phyloP scores from a whole-genome alignment of 1,139 yeast genomes.

The Saccharomyces hybrid region DNA sequence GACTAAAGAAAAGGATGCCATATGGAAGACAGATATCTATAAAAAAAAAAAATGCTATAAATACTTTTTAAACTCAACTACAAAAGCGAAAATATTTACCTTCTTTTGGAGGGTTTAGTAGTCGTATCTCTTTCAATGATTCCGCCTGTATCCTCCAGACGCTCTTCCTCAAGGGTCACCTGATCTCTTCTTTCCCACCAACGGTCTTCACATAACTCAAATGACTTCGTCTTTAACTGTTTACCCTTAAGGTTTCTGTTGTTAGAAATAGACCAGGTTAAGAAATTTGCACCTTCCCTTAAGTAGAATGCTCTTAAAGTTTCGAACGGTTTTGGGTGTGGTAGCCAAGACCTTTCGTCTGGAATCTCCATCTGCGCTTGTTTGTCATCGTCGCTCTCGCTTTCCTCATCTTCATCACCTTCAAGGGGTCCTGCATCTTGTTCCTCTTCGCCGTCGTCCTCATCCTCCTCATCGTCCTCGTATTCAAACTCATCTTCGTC shows the following conservation, averaged over 20 bases:
- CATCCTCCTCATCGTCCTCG: conserved; percentile 53
- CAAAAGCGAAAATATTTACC: conserved; percentile 14
- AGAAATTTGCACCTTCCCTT: conserved; percentile 77
- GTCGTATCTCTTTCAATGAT: conserved; percentile 66
- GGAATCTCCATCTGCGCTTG: conserved; percentile 59
- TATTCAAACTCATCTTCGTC: conserved; percentile 63
- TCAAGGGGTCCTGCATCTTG: conserved; percentile 21
- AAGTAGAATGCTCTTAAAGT: conserved; percentile 71
- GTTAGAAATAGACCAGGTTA: conserved; percentile 88
- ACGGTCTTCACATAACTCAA: conserved; percentile 85
- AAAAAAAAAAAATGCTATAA: neutral
- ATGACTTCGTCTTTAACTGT: conserved; percentile 78
- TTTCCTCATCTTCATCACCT: conserved; percentile 45
- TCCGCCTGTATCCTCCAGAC: conserved; percentile 85
- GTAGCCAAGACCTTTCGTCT: conserved; percentile 92
- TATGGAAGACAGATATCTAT: neutral
- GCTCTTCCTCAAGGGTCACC: conserved; percentile 79
- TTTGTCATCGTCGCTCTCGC: conserved; percentile 52
- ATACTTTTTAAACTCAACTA: neutral
- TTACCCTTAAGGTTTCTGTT: conserved; percentile 86
- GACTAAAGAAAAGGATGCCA: neutral
- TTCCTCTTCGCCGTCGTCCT: conserved; percentile 45
- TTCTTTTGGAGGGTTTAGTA: conserved; percentile 36
- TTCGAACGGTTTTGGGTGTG: conserved; percentile 96
- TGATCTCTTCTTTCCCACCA: conserved; percentile 99